These are phyloP conservation scores for Saturnispora besseyi DNA, from an alignment of 805 yeast genomes.

Conservation along the genomic window DNA sequence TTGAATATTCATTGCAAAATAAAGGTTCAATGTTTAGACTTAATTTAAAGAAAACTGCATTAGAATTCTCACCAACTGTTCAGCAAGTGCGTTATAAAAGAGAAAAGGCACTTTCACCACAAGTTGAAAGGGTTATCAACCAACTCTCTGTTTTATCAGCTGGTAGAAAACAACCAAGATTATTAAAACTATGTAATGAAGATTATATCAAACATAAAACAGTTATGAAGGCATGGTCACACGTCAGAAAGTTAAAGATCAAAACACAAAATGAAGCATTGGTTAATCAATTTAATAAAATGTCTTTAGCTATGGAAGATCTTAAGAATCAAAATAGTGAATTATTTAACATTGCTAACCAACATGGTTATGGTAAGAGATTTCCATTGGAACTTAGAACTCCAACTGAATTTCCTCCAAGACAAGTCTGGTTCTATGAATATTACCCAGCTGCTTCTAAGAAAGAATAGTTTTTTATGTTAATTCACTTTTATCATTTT, in stretches of 20 bases:
- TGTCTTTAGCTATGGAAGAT: constrained; percentile 64
- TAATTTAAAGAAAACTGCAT: background rate
- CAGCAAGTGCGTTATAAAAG: constrained; percentile 33
- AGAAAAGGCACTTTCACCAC: constrained; percentile 24
- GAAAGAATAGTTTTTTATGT: constrained; percentile 9
- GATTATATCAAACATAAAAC: constrained; percentile 80
- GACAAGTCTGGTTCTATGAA: constrained; percentile 68
- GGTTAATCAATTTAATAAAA: constrained; percentile 53
- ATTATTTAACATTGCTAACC: constrained; percentile 56
- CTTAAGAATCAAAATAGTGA: constrained; percentile 43
- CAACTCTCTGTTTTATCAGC: constrained; percentile 81
- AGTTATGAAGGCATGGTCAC: constrained; percentile 75
- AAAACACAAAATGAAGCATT: constrained; percentile 35
- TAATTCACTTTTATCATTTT: background rate
- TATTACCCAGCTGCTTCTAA: constrained; percentile 22
- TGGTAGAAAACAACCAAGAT: constrained; percentile 77
- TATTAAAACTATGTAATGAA: constrained; percentile 65
- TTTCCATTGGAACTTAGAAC: constrained; percentile 79
- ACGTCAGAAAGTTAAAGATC: constrained; percentile 46
- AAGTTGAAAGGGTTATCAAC: constrained; percentile 26
- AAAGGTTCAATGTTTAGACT: constrained; percentile 1
- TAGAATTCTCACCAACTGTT: constrained; percentile 26
- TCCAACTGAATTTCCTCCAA: constrained; percentile 87
- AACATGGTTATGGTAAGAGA: constrained; percentile 44
- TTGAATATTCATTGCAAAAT: too few species aligned